Evolutionary conservation across 495 filamentous ascomycete genomes (phyloP).

Genomic region (Neurospora pannonica): DNA sequence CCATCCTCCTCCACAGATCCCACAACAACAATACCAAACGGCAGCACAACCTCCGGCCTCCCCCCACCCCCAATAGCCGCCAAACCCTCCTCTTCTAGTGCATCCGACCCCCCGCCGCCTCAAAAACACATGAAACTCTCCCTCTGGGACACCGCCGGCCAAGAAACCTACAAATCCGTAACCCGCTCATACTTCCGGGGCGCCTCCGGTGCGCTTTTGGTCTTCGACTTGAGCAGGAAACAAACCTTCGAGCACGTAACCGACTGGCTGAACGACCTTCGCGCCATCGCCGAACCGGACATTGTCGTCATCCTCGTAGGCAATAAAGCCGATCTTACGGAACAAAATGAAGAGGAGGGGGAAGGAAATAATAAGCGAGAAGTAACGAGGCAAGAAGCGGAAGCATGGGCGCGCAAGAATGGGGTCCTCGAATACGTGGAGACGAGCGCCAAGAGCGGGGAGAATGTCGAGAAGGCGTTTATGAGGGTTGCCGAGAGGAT

Average conservation of each 20-base stretch:
- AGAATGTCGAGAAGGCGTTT: conserved; percentile 88
- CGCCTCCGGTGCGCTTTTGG: conserved; percentile 80
- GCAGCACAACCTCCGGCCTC: conserved; percentile 15
- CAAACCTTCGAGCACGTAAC: conserved; percentile 79
- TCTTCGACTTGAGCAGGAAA: conserved; percentile 85
- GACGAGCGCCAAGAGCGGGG: conserved; percentile 89
- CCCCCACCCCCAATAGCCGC: conserved; percentile 22
- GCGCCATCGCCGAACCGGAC: conserved; percentile 84
- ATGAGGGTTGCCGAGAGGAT: conserved; percentile 88
- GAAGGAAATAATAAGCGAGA: conserved; percentile 53
- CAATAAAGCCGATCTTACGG: conserved; percentile 81
- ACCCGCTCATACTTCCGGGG: conserved; percentile 94
- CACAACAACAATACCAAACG: not conserved
- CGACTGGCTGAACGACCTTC: conserved; percentile 85
- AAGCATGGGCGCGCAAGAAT: conserved; percentile 77
- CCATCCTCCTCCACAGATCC: not conserved
- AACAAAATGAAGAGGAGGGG: conserved; percentile 23
- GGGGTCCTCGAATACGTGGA: conserved; percentile 84
- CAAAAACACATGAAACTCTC: conserved; percentile 70
- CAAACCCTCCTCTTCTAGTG: conserved; percentile 1
- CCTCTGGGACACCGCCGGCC: conserved; percentile 94
- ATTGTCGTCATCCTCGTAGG: conserved; percentile 92
- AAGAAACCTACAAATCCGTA: conserved; percentile 94
- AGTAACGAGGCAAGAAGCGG: conserved; percentile 69
- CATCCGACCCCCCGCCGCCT: conserved; percentile 15